phyloP scores from a whole-genome alignment of 106 monocot genomes.

The Dendrobium officinale region DNA sequence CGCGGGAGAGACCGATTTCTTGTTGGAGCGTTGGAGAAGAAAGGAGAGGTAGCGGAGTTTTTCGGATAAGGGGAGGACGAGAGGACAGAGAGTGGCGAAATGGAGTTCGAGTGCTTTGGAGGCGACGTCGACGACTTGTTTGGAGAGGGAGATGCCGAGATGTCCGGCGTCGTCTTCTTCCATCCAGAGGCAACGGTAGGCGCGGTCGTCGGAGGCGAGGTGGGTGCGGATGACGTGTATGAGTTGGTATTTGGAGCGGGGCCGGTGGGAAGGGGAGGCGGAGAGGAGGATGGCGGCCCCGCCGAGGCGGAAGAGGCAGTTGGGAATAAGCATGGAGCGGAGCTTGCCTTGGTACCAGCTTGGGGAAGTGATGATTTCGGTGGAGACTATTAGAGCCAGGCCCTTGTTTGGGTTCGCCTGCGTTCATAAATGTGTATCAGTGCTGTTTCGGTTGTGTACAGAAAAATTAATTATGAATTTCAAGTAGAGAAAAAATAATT shows the following conservation, averaged over 20 bases:
- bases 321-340: slow-evolving; percentile 8
- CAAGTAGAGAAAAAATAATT: no score
- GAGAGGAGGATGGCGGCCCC: slow-evolving; percentile 10
- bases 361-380: slow-evolving; percentile 1
- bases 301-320: slow-evolving; percentile 16
- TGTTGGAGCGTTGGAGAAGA: background rate
- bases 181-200: slow-evolving; percentile 8
- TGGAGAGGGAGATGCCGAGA: slow-evolving; percentile 3
- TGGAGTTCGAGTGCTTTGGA: background rate
- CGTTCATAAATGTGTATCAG: no score
- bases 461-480: background rate
- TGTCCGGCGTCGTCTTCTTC: slow-evolving; percentile 1
- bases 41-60: background rate
- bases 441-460: background rate
- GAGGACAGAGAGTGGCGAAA: background rate
- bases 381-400: slow-evolving; percentile 5
- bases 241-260: slow-evolving; percentile 4
- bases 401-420: no score
- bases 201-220: background rate
- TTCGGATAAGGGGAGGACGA: slow-evolving; percentile 7
- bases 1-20: no score
- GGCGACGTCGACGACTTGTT: background rate
- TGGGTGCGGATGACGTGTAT: slow-evolving; percentile 14
- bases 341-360: slow-evolving; percentile 8
- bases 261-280: background rate